phyloP scores from a whole-genome alignment of 305 asterid species.

The Fraxinus nigra region DNA sequence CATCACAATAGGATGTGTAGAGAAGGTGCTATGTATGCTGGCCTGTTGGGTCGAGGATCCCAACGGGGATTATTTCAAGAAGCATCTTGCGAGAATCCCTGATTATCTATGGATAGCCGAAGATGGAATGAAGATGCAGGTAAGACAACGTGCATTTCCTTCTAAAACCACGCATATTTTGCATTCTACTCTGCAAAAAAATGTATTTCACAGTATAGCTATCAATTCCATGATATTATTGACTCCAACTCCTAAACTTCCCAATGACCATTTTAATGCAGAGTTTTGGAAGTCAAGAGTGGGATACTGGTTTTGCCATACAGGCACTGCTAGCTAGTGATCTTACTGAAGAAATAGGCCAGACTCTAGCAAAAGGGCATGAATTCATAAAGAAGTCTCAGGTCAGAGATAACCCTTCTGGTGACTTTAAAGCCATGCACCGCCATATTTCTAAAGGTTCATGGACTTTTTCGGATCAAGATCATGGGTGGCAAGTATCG shows the following conservation, averaged over 20 bases:
- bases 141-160: conserved; percentile 3
- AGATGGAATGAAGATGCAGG: conserved; percentile 99
- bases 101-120: conserved; percentile 90
- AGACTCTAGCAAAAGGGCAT: conserved; percentile 57
- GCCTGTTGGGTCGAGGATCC: conserved; percentile 98
- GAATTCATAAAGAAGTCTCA: conserved; percentile 64
- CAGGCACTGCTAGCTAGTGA: conserved; percentile 76
- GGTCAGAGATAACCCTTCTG: conserved; percentile 67
- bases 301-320: conserved; percentile 83
- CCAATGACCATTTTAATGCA: conserved; percentile 28
- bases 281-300: conserved; percentile 83
- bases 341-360: conserved; percentile 53
- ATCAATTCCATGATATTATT: background rate
- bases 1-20: conserved; percentile 79
- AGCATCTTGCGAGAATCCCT: conserved; percentile 85
- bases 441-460: conserved; percentile 79
- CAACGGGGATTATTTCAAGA: conserved; percentile 75
- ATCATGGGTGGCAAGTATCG: conserved; percentile 89
- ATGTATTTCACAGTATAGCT: background rate
- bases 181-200: background rate
- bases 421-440: conserved; percentile 64
- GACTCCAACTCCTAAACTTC: background rate
- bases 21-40: conserved; percentile 81
- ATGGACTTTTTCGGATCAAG: conserved; percentile 81
- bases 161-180: background rate